Evolutionary conservation across 2,329 filamentous ascomycete species (phyloP), one percentile per base, ranked within the genome.

Genomic region (Botrytis elliptica): DNA sequence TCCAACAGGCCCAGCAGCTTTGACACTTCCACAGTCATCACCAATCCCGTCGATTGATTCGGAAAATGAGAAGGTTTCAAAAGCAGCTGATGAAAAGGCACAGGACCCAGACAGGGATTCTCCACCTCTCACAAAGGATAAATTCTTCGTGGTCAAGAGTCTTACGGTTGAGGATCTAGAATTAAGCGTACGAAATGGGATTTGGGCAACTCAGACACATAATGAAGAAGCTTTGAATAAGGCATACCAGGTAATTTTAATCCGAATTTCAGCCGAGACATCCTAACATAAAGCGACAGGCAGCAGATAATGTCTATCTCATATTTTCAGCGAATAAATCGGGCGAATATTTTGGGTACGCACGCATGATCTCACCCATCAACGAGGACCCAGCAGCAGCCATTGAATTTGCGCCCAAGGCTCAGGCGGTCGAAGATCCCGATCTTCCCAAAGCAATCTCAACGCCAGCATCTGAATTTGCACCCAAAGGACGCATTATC

Each of bases 311-410:
- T 79, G 95, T 98, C 1, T 98, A 95, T 80, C 86, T 98, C 44
- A 89, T 98, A 22, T 98, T 98, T 82, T 98, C 95, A 1, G 95
- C 95, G 20, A 98, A 98, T 83, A 98, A 98, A 80, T 98, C 95
- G 0, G 95, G 95, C 20, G 95, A 98, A 82, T 98, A 98, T 81
- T 98, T 96, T 83, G 95, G 95, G 33, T 98, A 97, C 80, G 95
- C 95, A 33, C 90, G 92, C 55, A 98, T 98, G 95, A 85, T 87
- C 16, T 97, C 95, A 36, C 85, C 90, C 6, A 97, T 98, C 79
- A 91, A 92, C 77, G 88, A 95, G 72, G 92, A 97, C 77, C 90
- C 91, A 18, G 86, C 87, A 0, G 88, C 91, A 1, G 89, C 90
- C 0, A 89, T 93, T 67, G 87, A 92, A 79, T 91, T 93, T 82